Evolutionary conservation across 306 rosid species (phyloP), one percentile per base, ranked within the genome.

Genomic region (Sesbania bispinosa): DNA sequence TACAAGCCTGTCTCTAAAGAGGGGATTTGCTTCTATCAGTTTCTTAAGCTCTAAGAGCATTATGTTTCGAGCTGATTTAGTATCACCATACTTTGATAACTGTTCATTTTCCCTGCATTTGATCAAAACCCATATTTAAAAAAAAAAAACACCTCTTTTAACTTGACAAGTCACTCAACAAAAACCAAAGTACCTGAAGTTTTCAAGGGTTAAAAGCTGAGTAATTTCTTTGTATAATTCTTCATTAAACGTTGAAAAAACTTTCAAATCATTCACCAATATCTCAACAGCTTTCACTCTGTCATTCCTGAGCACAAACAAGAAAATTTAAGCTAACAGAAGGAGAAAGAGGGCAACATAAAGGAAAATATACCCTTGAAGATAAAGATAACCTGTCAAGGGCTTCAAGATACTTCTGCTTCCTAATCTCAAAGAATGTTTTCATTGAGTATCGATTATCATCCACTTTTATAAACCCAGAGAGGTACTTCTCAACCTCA

Each of bases 331-430:
- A 73, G 15, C 42, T n/a, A 58, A 39, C 45, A 47, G 19, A 60
- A 8, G 1, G 29, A 41, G 6, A 48, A 70, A 14, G 15, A 52
- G 18, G 10, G n/a, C n/a, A n/a, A n/a, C n/a, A n/a, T n/a, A n/a
- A n/a, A n/a, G n/a, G 20, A 24, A n/a, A 6, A 13, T 26, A 29
- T n/a, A 54, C 16, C 2, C 10, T 14, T 10, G 42, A 39, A n/a
- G n/a, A n/a, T n/a, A n/a, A n/a, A n/a, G 8, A 10, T 42, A 24
- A 90, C 97, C 89, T 82, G 79, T 88, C 97, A 29, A 91, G 88
- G 23, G 96, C 97, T 87, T 91, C 96, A 1, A 91, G 89, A 79
- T 88, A 91, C 62, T 91, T 91, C 77, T 91, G 97, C 85, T 91
- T 91, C 70, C 89, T 83, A 48, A 91, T 85, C 69, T 91, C 96